Conservation (phyloP, 106 monocot species). For the Dioscorea zingiberensis region DNA sequence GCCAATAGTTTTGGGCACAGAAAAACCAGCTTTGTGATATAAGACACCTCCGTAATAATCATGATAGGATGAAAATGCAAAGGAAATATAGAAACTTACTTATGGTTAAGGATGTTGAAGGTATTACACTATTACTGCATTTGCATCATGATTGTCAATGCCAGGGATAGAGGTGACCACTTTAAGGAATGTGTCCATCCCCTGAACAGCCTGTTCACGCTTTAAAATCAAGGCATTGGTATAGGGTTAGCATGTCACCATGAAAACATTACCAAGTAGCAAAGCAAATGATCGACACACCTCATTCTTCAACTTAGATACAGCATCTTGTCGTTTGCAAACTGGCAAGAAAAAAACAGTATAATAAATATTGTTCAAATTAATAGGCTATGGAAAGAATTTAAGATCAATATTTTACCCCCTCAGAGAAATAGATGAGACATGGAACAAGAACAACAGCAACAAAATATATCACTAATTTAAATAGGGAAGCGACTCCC, state of each 20-base stretch:
- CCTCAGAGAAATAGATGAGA: too few relatives aligned
- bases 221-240: slow-evolving; percentile 9
- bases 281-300: slow-evolving; percentile 12
- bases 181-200: slow-evolving; percentile 42
- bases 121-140: slow-evolving; percentile 48
- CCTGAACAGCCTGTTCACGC: slow-evolving; percentile 51
- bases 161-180: slow-evolving; percentile 64
- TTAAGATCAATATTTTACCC: slow-evolving; percentile 17
- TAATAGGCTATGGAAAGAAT: background rate
- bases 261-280: background rate
- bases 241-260: background rate
- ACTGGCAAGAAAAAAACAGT: slow-evolving; percentile 19
- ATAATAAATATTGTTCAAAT: background rate
- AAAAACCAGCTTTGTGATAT: too few relatives aligned
- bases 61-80: too few relatives aligned
- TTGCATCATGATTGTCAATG: slow-evolving; percentile 73
- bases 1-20: too few relatives aligned
- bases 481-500: too few relatives aligned
- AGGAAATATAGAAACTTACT: background rate
- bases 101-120: background rate
- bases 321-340: slow-evolving; percentile 50
- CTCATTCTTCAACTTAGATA: slow-evolving; percentile 64
- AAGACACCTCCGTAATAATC: too few relatives aligned
- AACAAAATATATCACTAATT: too few relatives aligned
- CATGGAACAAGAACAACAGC: too few relatives aligned